These are phyloP conservation scores for Epichloe festucae DNA, from an alignment of 2,329 filamentous ascomycete species.

Conservation along the genomic window DNA sequence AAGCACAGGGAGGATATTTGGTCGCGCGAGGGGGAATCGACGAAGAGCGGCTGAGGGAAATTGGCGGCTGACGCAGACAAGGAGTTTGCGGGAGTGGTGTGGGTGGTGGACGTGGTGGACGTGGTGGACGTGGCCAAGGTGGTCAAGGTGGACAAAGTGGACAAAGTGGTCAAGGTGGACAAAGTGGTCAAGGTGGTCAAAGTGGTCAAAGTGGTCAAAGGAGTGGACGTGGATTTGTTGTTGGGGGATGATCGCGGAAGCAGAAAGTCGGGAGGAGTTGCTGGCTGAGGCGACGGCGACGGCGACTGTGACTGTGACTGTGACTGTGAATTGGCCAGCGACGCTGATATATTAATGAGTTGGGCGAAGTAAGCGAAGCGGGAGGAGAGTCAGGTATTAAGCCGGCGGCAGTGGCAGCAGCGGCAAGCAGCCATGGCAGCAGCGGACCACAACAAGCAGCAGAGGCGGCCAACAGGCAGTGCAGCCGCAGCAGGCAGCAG, in stretches of 20 bases:
- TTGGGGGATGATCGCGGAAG: conserved; percentile 8
- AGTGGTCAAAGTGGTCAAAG: not conserved
- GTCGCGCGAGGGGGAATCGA: conserved; percentile 14
- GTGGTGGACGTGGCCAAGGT: conserved; percentile 8
- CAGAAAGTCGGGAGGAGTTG: conserved; percentile 14
- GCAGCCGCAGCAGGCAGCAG: too few species aligned
- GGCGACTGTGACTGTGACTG: conserved; percentile 12
- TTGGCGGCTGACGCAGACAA: conserved; percentile 18
- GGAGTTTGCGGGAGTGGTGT: conserved; percentile 11
- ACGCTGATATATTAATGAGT: not conserved
- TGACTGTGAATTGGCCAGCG: conserved; percentile 10
- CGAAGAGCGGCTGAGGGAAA: conserved; percentile 15
- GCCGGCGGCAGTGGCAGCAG: not conserved
- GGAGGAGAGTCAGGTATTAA: not conserved
- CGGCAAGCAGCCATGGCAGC: too few species aligned
- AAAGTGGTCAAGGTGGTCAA: conserved; percentile 1
- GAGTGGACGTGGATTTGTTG: conserved; percentile 4
- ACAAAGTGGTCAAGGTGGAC: conserved; percentile 2
- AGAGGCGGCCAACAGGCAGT: too few species aligned
- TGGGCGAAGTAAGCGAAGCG: not conserved
- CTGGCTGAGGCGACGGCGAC: conserved; percentile 24
- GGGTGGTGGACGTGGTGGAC: conserved; percentile 7
- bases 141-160: conserved; percentile 1
- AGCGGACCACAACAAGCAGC: too few species aligned
- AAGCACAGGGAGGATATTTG: conserved; percentile 13